These are phyloP conservation scores for Boletus eberwhitei DNA, from an alignment of 768 basidiomycete species.

Conservation along the genomic window DNA sequence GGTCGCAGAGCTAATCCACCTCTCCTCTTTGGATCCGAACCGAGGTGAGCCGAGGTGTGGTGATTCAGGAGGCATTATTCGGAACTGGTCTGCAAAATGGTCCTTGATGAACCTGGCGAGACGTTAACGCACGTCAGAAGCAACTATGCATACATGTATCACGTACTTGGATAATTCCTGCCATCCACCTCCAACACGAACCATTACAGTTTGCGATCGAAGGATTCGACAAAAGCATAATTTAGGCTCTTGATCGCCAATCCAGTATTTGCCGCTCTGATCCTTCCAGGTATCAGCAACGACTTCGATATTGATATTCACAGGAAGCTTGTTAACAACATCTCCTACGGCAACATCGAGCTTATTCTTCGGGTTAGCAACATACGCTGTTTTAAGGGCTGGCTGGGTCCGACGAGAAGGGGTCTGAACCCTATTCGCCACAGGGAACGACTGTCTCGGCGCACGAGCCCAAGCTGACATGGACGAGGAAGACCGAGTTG, in stretches of 20 bases:
- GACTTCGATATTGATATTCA: constrained; percentile 79
- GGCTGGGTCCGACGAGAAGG: constrained; percentile 42
- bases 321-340: constrained; percentile 84
- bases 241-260: constrained; percentile 86
- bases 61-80: constrained; percentile 61
- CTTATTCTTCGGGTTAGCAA: constrained; percentile 87
- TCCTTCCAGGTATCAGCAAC: constrained; percentile 87
- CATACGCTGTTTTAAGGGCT: constrained; percentile 61
- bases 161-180: constrained; percentile 83
- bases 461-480: constrained; percentile 67
- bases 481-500: constrained; percentile 41
- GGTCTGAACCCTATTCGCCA: constrained; percentile 41
- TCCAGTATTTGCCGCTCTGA: constrained; percentile 95
- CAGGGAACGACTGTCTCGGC: constrained; percentile 59
- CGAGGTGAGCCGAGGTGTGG: constrained; percentile 43
- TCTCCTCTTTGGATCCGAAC: constrained; percentile 54
- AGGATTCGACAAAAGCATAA: constrained; percentile 91
- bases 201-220: constrained; percentile 92
- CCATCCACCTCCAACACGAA: constrained; percentile 95
- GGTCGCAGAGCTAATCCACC: constrained; percentile 80
- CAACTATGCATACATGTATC: not conserved
- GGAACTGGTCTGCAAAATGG: constrained; percentile 82
- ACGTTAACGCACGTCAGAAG: not conserved
- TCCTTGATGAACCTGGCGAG: constrained; percentile 73
- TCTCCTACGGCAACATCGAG: constrained; percentile 91